Base-by-base conservation (phyloP, 139 green algal genomes). In the Nannochloris sp. region DNA sequence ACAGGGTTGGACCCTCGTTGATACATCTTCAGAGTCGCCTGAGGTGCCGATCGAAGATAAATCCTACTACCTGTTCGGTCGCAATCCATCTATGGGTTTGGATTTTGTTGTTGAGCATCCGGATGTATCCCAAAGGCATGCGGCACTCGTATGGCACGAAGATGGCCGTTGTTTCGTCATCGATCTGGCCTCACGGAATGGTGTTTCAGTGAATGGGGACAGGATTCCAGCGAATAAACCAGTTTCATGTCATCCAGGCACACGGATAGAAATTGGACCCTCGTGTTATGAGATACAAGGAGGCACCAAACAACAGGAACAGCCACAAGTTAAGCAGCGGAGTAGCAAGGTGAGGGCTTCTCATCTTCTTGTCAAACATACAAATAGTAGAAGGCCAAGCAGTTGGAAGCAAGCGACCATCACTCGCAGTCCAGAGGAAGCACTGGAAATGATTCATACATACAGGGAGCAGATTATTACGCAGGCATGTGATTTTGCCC, bases 331-430 rank as follows among this genome's bases (percentile, higher is more conserved):
- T 14, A 8, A 12, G 2, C 34, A 40, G 34, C 34, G 34, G 34
- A 40, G 34, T 2, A 40, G 34, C 34, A 64, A 73, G n/a, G 83
- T 92, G 21, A 62, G 83, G 2, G 85, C 84, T 2, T 87, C 73
- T 1, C 88, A 95, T 72, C 68, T 95, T 60, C 81, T 95, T 29
- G 84, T 95, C 2, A 95, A 95, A 74, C 88, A 95, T 75, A 73
- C 60, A 46, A 78, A 84, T 55, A 67, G 55, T 1, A 56, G 88
- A 8, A 72, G 83, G 12, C 88, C 88, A 1, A 78, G 64, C 9
- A 88, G 75, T 11, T 95, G 88, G 88, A 93, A 93, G 71, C 84
- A 94, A 69, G 55, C 64, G 2, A 60, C 67, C 0, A 65, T 95
- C 15, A 95, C 84, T 1, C 74, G 87, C 25, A 83, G 64, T 15